These are phyloP conservation scores for Venturia carpophila DNA, from an alignment of 2,329 filamentous ascomycete genomes.

Conservation along the genomic window DNA sequence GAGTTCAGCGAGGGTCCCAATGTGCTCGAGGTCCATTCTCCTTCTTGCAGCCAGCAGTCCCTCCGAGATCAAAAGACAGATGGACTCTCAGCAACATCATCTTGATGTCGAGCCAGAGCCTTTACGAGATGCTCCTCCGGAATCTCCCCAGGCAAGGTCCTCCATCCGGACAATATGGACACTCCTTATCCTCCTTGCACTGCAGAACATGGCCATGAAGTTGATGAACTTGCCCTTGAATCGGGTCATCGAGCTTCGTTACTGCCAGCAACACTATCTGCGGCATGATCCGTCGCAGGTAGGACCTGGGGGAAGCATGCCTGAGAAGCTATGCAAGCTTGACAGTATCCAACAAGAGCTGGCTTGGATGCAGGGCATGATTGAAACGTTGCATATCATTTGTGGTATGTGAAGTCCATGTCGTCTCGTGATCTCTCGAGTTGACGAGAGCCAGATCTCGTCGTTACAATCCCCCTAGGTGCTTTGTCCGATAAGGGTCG, in stretches of 20 bases:
- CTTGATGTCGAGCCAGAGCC: background rate
- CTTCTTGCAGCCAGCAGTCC: too few relatives aligned
- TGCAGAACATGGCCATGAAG: constrained; percentile 29
- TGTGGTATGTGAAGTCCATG: constrained; percentile 26
- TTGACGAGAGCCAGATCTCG: constrained; percentile 15
- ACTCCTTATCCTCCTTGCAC: constrained; percentile 26
- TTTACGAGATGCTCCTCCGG: background rate
- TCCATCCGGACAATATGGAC: constrained; percentile 1
- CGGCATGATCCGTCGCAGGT: constrained; percentile 33
- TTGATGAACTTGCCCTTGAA: constrained; percentile 33
- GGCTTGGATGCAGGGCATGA: constrained; percentile 45
- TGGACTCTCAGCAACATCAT: background rate
- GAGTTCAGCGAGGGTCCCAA: too few relatives aligned
- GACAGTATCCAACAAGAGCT: constrained; percentile 44
- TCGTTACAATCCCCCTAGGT: constrained; percentile 14
- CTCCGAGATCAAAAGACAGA: background rate
- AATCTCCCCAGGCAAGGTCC: background rate
- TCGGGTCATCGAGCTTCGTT: constrained; percentile 30
- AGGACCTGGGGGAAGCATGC: constrained; percentile 34
- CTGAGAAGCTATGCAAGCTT: constrained; percentile 48
- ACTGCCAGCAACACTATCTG: constrained; percentile 45
- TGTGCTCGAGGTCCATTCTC: too few relatives aligned
- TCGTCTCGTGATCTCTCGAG: background rate
- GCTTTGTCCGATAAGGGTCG: constrained; percentile 13
- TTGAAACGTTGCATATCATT: constrained; percentile 32